These are phyloP conservation scores for Trametopsis cervina DNA, from an alignment of 768 basidiomycete genomes.

Conservation along the genomic window DNA sequence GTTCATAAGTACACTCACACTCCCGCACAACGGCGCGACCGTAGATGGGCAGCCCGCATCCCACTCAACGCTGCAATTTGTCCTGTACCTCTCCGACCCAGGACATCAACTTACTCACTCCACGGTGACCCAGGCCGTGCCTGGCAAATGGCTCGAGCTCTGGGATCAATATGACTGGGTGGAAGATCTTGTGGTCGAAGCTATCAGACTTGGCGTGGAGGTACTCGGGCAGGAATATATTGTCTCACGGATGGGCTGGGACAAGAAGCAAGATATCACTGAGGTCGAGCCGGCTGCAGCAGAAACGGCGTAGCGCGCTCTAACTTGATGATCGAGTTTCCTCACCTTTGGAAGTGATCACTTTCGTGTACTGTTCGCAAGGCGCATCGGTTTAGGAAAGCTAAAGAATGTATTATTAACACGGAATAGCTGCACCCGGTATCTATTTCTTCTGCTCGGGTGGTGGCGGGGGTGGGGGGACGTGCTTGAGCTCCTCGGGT, in stretches of 20 bases:
- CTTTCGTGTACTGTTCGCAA: neutral
- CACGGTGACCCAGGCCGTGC: slow-evolving; percentile 78
- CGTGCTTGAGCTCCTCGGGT: slow-evolving; percentile 70
- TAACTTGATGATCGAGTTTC: too few species aligned
- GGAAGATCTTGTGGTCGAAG: slow-evolving; percentile 89
- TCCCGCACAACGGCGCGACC: slow-evolving; percentile 28
- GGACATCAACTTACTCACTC: slow-evolving; percentile 69
- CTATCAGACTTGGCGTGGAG: slow-evolving; percentile 77
- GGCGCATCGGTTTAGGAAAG: neutral
- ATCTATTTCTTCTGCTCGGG: slow-evolving; percentile 73
- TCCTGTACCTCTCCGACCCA: slow-evolving; percentile 68
- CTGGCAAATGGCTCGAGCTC: slow-evolving; percentile 77
- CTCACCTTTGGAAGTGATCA: neutral
- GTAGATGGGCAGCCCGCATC: slow-evolving; percentile 13
- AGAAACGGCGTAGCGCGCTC: too few species aligned
- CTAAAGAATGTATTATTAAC: neutral
- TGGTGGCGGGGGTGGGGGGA: slow-evolving; percentile 69
- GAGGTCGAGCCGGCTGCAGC: slow-evolving; percentile 1
- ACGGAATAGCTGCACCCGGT: neutral
- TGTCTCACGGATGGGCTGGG: slow-evolving; percentile 82
- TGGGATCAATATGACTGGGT: slow-evolving; percentile 97
- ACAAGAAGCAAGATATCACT: slow-evolving; percentile 17
- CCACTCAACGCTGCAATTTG: slow-evolving; percentile 48
- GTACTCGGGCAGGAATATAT: slow-evolving; percentile 91
- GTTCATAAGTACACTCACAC: slow-evolving; percentile 51